phyloP scores from a whole-genome alignment of 208 protist species.

The Crithidia acanthocephali region DNA sequence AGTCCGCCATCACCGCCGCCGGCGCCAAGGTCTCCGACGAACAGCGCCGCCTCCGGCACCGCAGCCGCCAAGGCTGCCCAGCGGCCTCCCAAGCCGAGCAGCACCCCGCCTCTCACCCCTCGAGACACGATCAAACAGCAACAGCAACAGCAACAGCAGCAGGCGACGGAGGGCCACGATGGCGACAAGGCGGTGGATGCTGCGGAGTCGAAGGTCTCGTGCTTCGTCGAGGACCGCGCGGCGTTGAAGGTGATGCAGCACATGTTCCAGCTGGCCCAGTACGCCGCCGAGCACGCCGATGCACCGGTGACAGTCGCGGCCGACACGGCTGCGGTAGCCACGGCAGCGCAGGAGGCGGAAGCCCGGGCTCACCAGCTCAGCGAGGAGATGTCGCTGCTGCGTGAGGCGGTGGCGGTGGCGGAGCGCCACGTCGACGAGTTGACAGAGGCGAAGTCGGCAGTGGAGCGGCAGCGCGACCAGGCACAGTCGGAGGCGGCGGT shows the following conservation, averaged over 20 bases:
- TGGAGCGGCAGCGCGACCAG: slow-evolving; percentile 64
- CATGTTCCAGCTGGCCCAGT: slow-evolving; percentile 75
- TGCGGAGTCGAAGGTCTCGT: slow-evolving; percentile 38
- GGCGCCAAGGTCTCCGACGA: neutral
- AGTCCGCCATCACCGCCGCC: too few species aligned
- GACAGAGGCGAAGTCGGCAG: slow-evolving; percentile 21
- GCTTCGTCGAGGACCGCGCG: slow-evolving; percentile 52
- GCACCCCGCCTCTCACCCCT: slow-evolving; percentile 27
- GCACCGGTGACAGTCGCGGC: neutral
- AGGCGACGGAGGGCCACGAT: neutral
- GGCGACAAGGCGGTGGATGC: slow-evolving; percentile 6
- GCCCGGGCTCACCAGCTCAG: slow-evolving; percentile 19
- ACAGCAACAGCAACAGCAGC: slow-evolving; percentile 21
- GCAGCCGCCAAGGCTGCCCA: slow-evolving; percentile 5
- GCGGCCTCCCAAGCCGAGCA: slow-evolving; percentile 32
- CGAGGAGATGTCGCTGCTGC: slow-evolving; percentile 50
- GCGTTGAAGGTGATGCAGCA: slow-evolving; percentile 70
- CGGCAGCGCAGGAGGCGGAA: slow-evolving; percentile 2
- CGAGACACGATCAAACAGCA: slow-evolving; percentile 30
- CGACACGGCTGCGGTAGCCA: neutral
- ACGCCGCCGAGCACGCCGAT: slow-evolving; percentile 17
- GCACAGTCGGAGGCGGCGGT: slow-evolving; percentile 81
- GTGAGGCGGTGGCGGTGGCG: slow-evolving; percentile 47
- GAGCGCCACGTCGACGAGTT: slow-evolving; percentile 46
- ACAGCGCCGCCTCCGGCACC: neutral